Percentiles rank a stretch among this genome's conserved stretches.
These are phyloP conservation scores for Centrapalus pauciflorus DNA, from an alignment of 129 eudicot genomes.

Conservation along the genomic window DNA sequence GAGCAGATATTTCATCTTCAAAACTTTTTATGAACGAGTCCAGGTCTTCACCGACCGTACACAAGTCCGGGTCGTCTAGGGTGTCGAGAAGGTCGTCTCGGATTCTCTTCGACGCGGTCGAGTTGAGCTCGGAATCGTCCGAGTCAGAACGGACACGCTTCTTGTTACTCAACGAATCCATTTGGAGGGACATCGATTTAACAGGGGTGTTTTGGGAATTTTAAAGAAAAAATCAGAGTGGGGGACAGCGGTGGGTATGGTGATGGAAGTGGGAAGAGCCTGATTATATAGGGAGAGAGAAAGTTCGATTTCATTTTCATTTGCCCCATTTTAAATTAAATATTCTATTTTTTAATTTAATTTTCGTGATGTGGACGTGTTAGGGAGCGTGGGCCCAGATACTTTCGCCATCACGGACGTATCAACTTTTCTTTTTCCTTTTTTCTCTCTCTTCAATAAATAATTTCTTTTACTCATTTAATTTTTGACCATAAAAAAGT, in stretches of 20 bases:
- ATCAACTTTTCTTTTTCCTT: constrained; percentile 22
- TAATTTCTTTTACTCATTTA: neutral
- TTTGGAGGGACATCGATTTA: neutral
- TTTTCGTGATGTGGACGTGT: constrained; percentile 23
- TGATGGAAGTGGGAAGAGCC: constrained; percentile 10
- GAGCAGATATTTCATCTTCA: constrained; percentile 34
- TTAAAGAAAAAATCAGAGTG: neutral
- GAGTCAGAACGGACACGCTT: constrained; percentile 9
- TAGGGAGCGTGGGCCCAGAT: constrained; percentile 37
- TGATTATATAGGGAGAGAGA: constrained; percentile 50
- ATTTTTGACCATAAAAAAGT: too few relatives aligned
- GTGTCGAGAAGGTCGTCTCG: constrained; percentile 22
- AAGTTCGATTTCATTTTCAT: neutral
- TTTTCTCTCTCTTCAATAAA: neutral
- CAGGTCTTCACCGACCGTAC: constrained; percentile 32
- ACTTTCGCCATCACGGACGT: constrained; percentile 46
- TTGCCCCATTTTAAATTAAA: neutral
- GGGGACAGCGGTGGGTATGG: constrained; percentile 13
- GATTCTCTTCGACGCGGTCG: constrained; percentile 4
- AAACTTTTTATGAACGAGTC: constrained; percentile 46
- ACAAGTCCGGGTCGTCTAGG: constrained; percentile 26
- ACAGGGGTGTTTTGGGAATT: neutral
- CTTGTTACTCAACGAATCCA: constrained; percentile 5
- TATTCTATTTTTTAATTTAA: neutral
- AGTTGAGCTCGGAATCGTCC: neutral